A percentile compares a stretch with the other conserved stretches of the same genome.
phyloP scores from a whole-genome alignment of 495 filamentous ascomycete genomes.

The Haplographium delicatum region DNA sequence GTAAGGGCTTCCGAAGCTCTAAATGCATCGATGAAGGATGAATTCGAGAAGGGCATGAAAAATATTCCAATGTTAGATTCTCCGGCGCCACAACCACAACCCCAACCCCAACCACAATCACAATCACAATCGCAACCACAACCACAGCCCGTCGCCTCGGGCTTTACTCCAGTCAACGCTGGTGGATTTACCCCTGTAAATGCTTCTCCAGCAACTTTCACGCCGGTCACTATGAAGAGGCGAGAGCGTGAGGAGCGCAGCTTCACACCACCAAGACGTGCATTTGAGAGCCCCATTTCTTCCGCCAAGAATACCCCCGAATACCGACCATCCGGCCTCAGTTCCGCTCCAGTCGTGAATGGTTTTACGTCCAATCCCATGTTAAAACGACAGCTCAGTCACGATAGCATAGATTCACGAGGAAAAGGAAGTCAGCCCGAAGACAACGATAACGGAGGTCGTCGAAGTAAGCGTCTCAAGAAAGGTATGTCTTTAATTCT shows the following conservation, averaged over 20 bases:
- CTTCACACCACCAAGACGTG: constrained; percentile 39
- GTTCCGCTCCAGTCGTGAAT: constrained; percentile 47
- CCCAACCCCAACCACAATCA: constrained; percentile 14
- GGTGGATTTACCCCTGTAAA: constrained; percentile 71
- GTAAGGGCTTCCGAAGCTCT: constrained; percentile 63
- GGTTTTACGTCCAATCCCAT: constrained; percentile 47
- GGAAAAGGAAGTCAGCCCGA: constrained; percentile 53
- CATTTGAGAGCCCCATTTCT: constrained; percentile 47
- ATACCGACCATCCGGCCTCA: constrained; percentile 45
- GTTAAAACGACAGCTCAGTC: constrained; percentile 80
- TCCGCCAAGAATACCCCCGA: constrained; percentile 57
- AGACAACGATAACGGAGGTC: constrained; percentile 66
- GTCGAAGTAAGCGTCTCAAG: constrained; percentile 88
- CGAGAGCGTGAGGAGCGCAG: constrained; percentile 35
- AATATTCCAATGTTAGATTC: constrained; percentile 53
- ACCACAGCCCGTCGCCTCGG: constrained; percentile 12
- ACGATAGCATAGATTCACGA: constrained; percentile 57
- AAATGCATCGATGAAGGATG: constrained; percentile 56
- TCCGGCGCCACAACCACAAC: constrained; percentile 32
- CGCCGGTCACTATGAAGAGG: constrained; percentile 42
- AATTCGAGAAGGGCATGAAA: constrained; percentile 40
- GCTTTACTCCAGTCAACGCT: constrained; percentile 39
- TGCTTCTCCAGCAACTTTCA: constrained; percentile 50
- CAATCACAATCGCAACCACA: constrained; percentile 26
- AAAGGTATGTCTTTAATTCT: constrained; percentile 59